Evolutionary conservation across 306 rosid genomes (phyloP).

Genomic region (Gleditsia sinensis): DNA sequence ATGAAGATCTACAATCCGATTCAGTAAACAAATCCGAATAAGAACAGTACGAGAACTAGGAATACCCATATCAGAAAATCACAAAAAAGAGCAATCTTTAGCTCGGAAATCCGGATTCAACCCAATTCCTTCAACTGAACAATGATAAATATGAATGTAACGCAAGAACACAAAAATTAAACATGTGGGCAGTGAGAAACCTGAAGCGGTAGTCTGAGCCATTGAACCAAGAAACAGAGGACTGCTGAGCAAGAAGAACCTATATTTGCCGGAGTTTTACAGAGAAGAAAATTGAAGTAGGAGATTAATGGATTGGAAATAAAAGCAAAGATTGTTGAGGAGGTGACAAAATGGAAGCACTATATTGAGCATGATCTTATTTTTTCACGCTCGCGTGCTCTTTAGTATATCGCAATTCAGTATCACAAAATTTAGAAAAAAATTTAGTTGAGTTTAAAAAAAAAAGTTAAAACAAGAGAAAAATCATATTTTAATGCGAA

Average conservation of each 20-base stretch:
- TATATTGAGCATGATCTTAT: no score
- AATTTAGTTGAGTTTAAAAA: no score
- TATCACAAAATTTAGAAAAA: no score
- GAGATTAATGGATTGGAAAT: conserved; percentile 27
- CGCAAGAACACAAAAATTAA: neutral
- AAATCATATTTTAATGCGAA: no score
- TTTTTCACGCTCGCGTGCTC: no score
- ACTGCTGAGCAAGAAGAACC: conserved; percentile 15
- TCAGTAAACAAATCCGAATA: neutral
- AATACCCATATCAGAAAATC: conserved; percentile 12
- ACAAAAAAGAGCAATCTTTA: conserved; percentile 51
- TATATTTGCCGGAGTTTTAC: neutral
- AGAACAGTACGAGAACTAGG: neutral
- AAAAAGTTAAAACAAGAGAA: no score
- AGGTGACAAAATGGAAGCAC: neutral
- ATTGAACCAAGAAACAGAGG: conserved; percentile 47
- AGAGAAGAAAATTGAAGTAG: conserved; percentile 4
- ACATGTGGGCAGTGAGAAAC: conserved; percentile 34
- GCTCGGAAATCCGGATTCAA: conserved; percentile 26
- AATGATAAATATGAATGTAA: neutral
- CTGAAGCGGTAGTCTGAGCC: conserved; percentile 57
- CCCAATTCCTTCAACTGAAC: neutral
- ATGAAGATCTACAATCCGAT: conserved; percentile 22
- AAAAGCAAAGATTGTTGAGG: neutral
- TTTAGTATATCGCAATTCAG: no score